These are phyloP conservation scores for Mycena polygramma DNA, from an alignment of 768 basidiomycete genomes.

Conservation along the genomic window DNA sequence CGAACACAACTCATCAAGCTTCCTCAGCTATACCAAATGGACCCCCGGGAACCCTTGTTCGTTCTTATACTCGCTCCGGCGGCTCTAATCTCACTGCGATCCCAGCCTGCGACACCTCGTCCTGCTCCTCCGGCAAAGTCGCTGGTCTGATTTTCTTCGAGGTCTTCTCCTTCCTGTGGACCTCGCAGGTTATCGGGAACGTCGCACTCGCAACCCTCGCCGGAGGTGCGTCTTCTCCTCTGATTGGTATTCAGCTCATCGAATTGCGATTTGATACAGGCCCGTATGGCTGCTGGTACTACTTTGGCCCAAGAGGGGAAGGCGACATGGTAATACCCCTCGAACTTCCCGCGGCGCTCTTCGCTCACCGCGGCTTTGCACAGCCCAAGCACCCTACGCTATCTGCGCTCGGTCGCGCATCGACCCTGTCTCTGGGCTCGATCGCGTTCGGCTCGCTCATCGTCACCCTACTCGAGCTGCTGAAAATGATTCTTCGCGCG, in stretches of 20 bases:
- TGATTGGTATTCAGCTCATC: neutral
- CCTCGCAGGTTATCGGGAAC: conserved; percentile 84
- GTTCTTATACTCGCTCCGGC: conserved; percentile 38
- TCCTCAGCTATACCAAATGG: conserved; percentile 70
- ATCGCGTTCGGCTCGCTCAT: conserved; percentile 90
- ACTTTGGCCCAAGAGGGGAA: conserved; percentile 80
- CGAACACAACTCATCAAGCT: neutral
- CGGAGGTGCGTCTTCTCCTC: conserved; percentile 66
- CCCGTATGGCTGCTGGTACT: conserved; percentile 71
- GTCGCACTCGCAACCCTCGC: conserved; percentile 84
- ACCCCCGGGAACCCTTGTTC: conserved; percentile 82
- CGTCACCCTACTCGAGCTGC: conserved; percentile 81
- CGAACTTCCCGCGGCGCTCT: neutral
- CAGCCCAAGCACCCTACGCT: conserved; percentile 80
- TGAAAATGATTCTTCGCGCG: conserved; percentile 71
- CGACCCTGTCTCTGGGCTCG: conserved; percentile 84
- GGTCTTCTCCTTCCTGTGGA: conserved; percentile 90
- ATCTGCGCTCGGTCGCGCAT: conserved; percentile 79
- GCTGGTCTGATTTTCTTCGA: conserved; percentile 84
- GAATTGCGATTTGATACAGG: neutral
- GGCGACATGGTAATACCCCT: conserved; percentile 68
- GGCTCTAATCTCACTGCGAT: conserved; percentile 19
- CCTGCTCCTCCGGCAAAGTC: conserved; percentile 81
- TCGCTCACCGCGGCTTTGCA: conserved; percentile 10
- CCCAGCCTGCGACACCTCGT: conserved; percentile 64